phyloP scores from a whole-genome alignment of 2,329 filamentous ascomycete genomes.

The Aureobasidium uvarum region DNA sequence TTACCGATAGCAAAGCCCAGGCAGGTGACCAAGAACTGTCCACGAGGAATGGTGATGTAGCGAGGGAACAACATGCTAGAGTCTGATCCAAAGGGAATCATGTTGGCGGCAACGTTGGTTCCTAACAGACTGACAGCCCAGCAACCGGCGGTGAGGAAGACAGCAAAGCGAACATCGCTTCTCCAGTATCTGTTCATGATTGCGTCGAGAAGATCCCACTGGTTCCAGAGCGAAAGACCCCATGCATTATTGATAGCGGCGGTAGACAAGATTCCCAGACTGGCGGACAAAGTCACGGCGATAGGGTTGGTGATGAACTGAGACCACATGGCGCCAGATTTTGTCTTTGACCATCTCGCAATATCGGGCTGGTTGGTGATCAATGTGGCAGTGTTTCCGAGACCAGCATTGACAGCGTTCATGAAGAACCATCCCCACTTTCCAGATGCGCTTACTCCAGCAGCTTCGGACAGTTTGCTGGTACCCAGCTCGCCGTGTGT shows the following conservation, averaged over 20 bases:
- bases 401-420: slow-evolving; percentile 44
- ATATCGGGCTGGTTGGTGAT: slow-evolving; percentile 53
- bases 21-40: slow-evolving; percentile 39
- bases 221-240: slow-evolving; percentile 40
- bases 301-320: slow-evolving; percentile 47
- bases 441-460: slow-evolving; percentile 11
- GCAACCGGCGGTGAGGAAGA: slow-evolving; percentile 43
- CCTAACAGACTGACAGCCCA: slow-evolving; percentile 41
- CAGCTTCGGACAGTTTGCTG: slow-evolving; percentile 24
- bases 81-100: slow-evolving; percentile 41
- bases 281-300: slow-evolving; percentile 44
- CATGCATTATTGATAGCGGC: slow-evolving; percentile 47
- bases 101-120: slow-evolving; percentile 39
- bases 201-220: slow-evolving; percentile 38
- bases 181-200: slow-evolving; percentile 39
- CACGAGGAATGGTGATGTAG: slow-evolving; percentile 48
- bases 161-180: slow-evolving; percentile 40
- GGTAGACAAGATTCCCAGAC: slow-evolving; percentile 48
- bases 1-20: slow-evolving; percentile 56
- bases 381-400: slow-evolving; percentile 53
- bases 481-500: slow-evolving; percentile 40
- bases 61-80: slow-evolving; percentile 46
- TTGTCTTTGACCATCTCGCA: slow-evolving; percentile 44
- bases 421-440: slow-evolving; percentile 41
- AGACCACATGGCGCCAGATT: slow-evolving; percentile 44